Evolutionary conservation across 106 monocot species (phyloP), one percentile per base, ranked within the genome.

Genomic region (Allium cepa): DNA sequence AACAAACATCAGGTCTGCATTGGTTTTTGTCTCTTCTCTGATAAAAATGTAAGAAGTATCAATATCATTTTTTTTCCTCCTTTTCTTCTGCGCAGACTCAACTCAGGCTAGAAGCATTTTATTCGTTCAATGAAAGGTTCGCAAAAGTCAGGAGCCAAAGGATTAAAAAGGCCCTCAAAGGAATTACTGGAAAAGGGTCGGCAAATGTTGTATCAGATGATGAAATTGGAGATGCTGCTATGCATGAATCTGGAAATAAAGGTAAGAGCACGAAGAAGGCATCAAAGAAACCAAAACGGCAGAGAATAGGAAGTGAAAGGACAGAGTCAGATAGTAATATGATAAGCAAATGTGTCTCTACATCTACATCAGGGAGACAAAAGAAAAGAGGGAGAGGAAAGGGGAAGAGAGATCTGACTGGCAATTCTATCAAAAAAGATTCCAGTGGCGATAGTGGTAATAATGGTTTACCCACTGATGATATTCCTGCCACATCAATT

Each of bases 111-210:
- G 96, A 92, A 65, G 96, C 96, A 50, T 97, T 97, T 75, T 97
- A 89, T 71, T 78, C 86, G 60, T 97, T 97, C 73, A 97, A 97
- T 70, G 96, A 97, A 73, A 84, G 88, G 69, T 97, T 97, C 84
- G 96, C 96, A 22, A 97, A 92, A 84, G 84, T 97, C 57, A 86
- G 92, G 15, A 97, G 96, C 70, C 77, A 97, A 62, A 72, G 96
- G 50, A 97, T 97, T 48, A 97, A 92, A 73, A 92, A 84, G 75
- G 96, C 96, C 46, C 67, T 97, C 11, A 92, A 92, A 76, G 96
- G 96, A 70, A 97, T 97, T 60, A 85, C 86, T 56, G 86, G 92
- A 28, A 74, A 51, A 56, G 48, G 49, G 69, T 81, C 87, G 67
- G 27, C 66, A 18, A 88, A 77, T 26, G 73, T 92, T 58, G 63